Percentiles rank a stretch among this genome's conserved stretches.
phyloP scores from a whole-genome alignment of 768 basidiomycete genomes.

The Hirschioporus abietinus region DNA sequence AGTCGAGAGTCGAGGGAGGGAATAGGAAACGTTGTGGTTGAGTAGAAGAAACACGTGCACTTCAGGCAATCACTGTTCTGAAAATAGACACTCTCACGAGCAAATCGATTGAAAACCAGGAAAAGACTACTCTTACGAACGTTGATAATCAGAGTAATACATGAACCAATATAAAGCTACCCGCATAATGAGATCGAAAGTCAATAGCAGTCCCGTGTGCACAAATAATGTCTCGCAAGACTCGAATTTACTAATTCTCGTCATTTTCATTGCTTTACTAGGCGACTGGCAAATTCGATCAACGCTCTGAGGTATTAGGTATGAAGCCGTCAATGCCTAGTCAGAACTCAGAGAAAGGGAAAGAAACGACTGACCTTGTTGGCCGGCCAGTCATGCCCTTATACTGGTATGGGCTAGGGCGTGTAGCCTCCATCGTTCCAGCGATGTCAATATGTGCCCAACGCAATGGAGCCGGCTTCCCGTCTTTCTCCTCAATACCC shows the following conservation, averaged over 20 bases:
- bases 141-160: too few relatives aligned
- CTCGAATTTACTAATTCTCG: neutral
- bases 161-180: too few relatives aligned
- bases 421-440: conserved; percentile 66
- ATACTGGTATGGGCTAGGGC: conserved; percentile 57
- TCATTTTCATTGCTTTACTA: neutral
- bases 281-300: conserved; percentile 21
- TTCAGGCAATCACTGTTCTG: too few relatives aligned
- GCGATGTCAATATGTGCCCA: conserved; percentile 92
- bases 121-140: too few relatives aligned
- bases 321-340: neutral
- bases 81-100: too few relatives aligned
- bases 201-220: too few relatives aligned
- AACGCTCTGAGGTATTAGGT: conserved; percentile 13
- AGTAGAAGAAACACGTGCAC: too few relatives aligned
- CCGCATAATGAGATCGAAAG: too few relatives aligned
- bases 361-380: conserved; percentile 49
- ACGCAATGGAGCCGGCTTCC: conserved; percentile 43
- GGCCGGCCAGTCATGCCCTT: conserved; percentile 79
- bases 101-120: too few relatives aligned
- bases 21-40: too few relatives aligned
- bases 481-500: conserved; percentile 61
- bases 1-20: too few relatives aligned
- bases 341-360: neutral
- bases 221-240: too few relatives aligned